Evolutionary conservation across 75 land plant genomes (phyloP).

Genomic region (Adiantum capillusveneris): DNA sequence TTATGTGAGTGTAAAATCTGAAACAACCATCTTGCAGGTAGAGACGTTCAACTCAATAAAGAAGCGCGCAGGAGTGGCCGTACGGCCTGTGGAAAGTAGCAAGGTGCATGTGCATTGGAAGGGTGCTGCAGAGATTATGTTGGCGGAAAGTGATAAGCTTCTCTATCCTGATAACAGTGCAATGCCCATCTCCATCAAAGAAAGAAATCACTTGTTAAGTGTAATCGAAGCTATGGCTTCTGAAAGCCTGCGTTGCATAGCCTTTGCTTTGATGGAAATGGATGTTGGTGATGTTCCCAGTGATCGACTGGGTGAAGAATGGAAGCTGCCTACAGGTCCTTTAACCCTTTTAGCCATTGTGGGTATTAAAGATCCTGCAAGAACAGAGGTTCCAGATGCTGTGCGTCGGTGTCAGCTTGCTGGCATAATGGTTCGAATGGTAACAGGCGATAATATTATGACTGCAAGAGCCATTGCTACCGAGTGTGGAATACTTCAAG

Average conservation of each 20-base stretch:
- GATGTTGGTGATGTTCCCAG: neutral
- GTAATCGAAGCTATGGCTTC: constrained; percentile 53
- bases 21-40: constrained; percentile 32
- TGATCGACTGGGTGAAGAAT: neutral
- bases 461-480: constrained; percentile 72
- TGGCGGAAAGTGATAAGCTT: constrained; percentile 37
- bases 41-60: constrained; percentile 80
- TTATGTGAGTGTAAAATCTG: constrained; percentile 27
- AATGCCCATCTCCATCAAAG: constrained; percentile 13
- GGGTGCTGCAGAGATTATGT: constrained; percentile 78
- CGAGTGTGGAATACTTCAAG: constrained; percentile 43
- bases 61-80: constrained; percentile 55
- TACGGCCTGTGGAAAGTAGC: constrained; percentile 17
- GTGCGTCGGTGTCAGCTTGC: constrained; percentile 27
- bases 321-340: constrained; percentile 14
- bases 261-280: constrained; percentile 37
- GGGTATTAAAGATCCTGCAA: constrained; percentile 81
- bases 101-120: constrained; percentile 63
- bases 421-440: constrained; percentile 52
- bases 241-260: constrained; percentile 51
- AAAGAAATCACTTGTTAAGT: constrained; percentile 13
- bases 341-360: constrained; percentile 32
- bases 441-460: constrained; percentile 68
- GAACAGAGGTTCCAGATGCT: constrained; percentile 60
- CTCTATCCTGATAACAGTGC: constrained; percentile 11